Evolutionary conservation across 169 alveolate species (phyloP), one percentile per base, ranked within the genome.

Genomic region (Plasmodium chabaudi): DNA sequence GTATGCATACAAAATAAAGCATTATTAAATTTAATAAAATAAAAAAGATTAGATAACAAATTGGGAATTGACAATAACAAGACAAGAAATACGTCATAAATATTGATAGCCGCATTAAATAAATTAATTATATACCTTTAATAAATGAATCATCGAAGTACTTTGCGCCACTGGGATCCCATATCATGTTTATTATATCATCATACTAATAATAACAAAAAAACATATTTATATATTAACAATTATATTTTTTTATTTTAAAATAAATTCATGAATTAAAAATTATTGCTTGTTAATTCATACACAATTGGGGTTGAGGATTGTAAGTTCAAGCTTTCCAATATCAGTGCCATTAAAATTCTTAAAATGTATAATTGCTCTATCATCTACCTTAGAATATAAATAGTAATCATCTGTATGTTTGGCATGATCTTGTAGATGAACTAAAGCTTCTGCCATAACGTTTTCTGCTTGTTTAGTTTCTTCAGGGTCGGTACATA

Each of bases 321-420:
- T 39, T 10, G 39, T 15, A 34, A 79, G 63, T 23, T 34, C 44
- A 6, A 79, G 77, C 51, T 79, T 79, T 27, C 89, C 89, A 34
- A 79, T 82, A 46, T 79, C 89, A 13, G 34, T 60, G 34, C 67
- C 67, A 6, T 79, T 60, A 64, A 75, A 65, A 61, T 60, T 75
- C 47, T 75, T 75, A 56, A 75, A 75, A 75, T 75, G 61, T 25
- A 75, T 9, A 39, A 47, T 65, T 5, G 75, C 61, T 17, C 61
- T 67, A 0, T 21, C 25, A 9, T 60, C 27, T 39, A 61, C 88
- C 34, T 61, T 34, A 12, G 88, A 63, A 34, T 75, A 75, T 56
- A 25, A 47, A 44, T 13, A 17, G 44, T 75, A 75, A 17, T 44
- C 88, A 21, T 63, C 75, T 10, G 61, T n/a, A 3, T 25, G 12